Percentiles rank a stretch among this genome's conserved stretches.
Conservation (phyloP, 768 basidiomycete genomes). For the Collybia sordida region DNA sequence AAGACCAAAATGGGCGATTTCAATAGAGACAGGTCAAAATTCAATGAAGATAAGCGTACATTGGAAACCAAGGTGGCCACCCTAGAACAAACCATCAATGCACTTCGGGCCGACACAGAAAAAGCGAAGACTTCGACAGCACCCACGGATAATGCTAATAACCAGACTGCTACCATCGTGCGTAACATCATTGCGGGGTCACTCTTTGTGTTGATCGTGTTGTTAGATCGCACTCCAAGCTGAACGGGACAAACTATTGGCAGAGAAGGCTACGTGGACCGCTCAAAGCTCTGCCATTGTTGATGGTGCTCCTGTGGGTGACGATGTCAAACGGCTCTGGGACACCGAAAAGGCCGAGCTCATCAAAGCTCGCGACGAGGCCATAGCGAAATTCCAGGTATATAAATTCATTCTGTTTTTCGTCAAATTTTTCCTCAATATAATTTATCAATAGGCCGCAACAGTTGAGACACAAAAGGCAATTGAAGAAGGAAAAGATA, state of each 20-base stretch:
- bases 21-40: conserved; percentile 33
- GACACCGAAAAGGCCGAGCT: conserved; percentile 64
- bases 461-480: conserved; percentile 45
- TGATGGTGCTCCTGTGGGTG: conserved; percentile 18
- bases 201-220: not conserved
- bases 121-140: conserved; percentile 13
- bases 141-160: conserved; percentile 21
- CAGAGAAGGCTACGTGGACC: conserved; percentile 53
- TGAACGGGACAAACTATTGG: conserved; percentile 62
- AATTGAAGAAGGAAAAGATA: conserved; percentile 40
- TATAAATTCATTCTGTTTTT: not conserved
- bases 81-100: conserved; percentile 34
- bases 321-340: conserved; percentile 39
- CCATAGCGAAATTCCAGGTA: conserved; percentile 59
- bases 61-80: conserved; percentile 36
- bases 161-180: conserved; percentile 39
- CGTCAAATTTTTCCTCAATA: conserved; percentile 1
- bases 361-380: conserved; percentile 58
- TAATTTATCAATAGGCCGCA: conserved; percentile 26
- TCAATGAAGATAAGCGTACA: conserved; percentile 36
- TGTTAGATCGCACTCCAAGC: conserved; percentile 49
- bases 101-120: conserved; percentile 25
- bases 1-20: conserved; percentile 32
- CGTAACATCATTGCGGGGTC: conserved; percentile 11
- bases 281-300: conserved; percentile 23